Percentiles rank a stretch among this genome's conserved stretches.
These are phyloP conservation scores for Misopates orontium DNA, from an alignment of 257 asterid species.

Conservation along the genomic window DNA sequence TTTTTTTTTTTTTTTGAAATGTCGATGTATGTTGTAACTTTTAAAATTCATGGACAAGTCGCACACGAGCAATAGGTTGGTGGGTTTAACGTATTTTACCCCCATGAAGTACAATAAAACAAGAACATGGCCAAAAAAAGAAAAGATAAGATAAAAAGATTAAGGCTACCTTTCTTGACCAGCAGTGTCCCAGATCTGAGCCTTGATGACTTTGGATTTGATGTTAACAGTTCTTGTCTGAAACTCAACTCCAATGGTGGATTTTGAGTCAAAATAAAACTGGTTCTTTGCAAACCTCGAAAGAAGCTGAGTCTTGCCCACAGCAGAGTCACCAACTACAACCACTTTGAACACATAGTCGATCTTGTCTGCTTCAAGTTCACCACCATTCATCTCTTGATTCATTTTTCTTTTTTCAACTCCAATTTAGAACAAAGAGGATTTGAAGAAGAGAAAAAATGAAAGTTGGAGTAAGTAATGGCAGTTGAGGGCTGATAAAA, in stretches of 20 bases:
- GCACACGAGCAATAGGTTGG: too few relatives aligned
- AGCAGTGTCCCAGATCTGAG: constrained; percentile 96
- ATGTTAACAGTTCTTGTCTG: constrained; percentile 63
- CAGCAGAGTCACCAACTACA: constrained; percentile 83
- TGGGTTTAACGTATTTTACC: too few relatives aligned
- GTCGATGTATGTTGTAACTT: too few relatives aligned
- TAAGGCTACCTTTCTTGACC: constrained; percentile 68
- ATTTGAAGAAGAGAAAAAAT: too few relatives aligned
- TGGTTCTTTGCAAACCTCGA: constrained; percentile 75
- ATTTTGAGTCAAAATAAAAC: constrained; percentile 70
- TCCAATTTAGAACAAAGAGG: too few relatives aligned
- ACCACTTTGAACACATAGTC: constrained; percentile 79
- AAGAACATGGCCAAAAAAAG: too few relatives aligned
- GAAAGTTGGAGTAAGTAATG: too few relatives aligned
- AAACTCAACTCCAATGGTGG: constrained; percentile 83
- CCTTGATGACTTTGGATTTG: constrained; percentile 67
- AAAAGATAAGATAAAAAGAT: too few relatives aligned
- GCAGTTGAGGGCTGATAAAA: too few relatives aligned
- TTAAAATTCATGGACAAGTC: too few relatives aligned
- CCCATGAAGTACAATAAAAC: too few relatives aligned
- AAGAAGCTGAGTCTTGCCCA: constrained; percentile 74
- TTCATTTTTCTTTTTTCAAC: constrained; percentile 30
- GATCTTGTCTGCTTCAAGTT: constrained; percentile 39
- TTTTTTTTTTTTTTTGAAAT: too few relatives aligned
- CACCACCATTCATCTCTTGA: constrained; percentile 44